Conservation (phyloP, 2,329 filamentous ascomycete genomes). For the Rhynchosporium graminicola region DNA sequence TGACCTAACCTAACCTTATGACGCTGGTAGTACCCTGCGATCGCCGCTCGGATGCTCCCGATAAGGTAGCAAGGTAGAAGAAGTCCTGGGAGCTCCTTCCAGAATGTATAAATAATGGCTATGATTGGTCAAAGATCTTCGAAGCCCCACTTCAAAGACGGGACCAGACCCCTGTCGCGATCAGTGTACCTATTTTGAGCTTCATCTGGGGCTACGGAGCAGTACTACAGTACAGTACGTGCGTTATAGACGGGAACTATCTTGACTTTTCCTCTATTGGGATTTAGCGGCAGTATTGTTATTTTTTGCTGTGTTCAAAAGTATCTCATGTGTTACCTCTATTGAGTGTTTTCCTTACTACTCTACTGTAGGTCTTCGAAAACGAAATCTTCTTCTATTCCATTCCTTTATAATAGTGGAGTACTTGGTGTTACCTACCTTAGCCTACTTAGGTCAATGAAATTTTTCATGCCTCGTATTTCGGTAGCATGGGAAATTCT, state of each 20-base stretch:
- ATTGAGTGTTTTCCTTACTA: too few species aligned
- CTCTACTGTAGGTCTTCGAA: too few species aligned
- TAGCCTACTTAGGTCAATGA: too few species aligned
- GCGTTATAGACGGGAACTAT: too few species aligned
- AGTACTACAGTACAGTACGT: too few species aligned
- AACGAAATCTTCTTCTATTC: too few species aligned
- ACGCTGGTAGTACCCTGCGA: constrained; percentile 4
- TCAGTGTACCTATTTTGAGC: constrained; percentile 15
- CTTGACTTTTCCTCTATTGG: too few species aligned
- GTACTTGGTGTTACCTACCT: too few species aligned
- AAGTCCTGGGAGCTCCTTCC: neutral
- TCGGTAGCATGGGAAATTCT: neutral
- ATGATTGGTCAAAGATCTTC: constrained; percentile 2
- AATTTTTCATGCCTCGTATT: constrained; percentile 6
- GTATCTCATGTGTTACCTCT: too few species aligned
- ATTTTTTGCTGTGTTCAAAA: too few species aligned
- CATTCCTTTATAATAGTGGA: too few species aligned
- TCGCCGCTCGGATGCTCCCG: constrained; percentile 7
- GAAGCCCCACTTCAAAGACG: constrained; percentile 10
- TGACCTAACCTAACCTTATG: neutral
- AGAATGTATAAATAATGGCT: constrained; percentile 4
- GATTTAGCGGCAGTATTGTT: too few species aligned
- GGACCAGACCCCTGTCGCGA: neutral
- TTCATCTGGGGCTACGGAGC: neutral
- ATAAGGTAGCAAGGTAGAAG: constrained; percentile 8